A percentile compares a stretch with the other conserved stretches of the same genome.
These are phyloP conservation scores for Aureobasidium sp. DNA, from an alignment of 2,329 filamentous ascomycete genomes.

Conservation along the genomic window DNA sequence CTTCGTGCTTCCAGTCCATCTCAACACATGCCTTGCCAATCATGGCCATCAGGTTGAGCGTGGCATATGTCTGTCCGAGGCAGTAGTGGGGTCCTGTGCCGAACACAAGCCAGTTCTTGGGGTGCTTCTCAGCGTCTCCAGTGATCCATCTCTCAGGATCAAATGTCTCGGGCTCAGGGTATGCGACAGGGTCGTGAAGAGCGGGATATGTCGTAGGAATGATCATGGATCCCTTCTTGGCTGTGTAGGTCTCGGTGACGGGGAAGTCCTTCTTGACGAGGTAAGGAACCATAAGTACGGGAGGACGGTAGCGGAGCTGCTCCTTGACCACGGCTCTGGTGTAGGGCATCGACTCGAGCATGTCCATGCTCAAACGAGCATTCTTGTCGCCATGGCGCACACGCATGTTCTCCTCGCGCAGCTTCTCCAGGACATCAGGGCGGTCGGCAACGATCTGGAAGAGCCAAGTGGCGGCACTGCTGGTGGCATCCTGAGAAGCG, in stretches of 20 bases:
- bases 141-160: constrained; percentile 87
- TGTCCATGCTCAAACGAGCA: constrained; percentile 65
- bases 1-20: constrained; percentile 74
- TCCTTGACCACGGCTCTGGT: constrained; percentile 89
- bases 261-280: constrained; percentile 92
- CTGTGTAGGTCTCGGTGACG: constrained; percentile 75
- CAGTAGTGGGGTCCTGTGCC: constrained; percentile 89
- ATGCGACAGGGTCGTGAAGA: constrained; percentile 86
- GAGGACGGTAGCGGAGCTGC: constrained; percentile 85
- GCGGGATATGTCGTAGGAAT: constrained; percentile 86
- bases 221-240: constrained; percentile 91
- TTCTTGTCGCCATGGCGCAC: constrained; percentile 66
- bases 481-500: constrained; percentile 94
- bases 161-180: constrained; percentile 79
- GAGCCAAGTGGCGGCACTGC: constrained; percentile 86
- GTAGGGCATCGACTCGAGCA: constrained; percentile 81
- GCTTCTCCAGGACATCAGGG: constrained; percentile 78
- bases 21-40: constrained; percentile 69
- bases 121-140: constrained; percentile 80
- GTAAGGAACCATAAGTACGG: constrained; percentile 96
- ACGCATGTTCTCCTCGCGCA: constrained; percentile 69
- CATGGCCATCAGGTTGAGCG: constrained; percentile 79
- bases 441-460: constrained; percentile 92
- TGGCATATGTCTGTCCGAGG: constrained; percentile 84
- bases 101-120: constrained; percentile 98